These are phyloP conservation scores for Lactarius tabidus DNA, from an alignment of 768 basidiomycete genomes.

Conservation along the genomic window DNA sequence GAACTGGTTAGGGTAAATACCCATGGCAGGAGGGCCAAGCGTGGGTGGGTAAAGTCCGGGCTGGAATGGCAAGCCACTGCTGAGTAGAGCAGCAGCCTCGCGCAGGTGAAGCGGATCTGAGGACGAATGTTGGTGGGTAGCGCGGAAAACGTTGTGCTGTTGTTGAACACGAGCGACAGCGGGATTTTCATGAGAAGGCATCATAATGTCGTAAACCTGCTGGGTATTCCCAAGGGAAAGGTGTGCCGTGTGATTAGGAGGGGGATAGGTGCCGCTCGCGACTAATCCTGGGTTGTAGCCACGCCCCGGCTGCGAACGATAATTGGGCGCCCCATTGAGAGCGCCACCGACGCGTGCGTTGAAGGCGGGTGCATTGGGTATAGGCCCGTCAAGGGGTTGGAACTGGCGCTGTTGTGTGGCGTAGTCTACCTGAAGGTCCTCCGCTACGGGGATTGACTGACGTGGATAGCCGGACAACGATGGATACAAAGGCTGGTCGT, in stretches of 20 bases:
- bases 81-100: conserved; percentile 64
- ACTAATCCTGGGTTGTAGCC: conserved; percentile 51
- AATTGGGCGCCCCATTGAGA: conserved; percentile 47
- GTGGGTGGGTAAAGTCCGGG: conserved; percentile 53
- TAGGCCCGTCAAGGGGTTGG: conserved; percentile 40
- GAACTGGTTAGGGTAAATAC: conserved; percentile 69
- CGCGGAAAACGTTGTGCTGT: conserved; percentile 69
- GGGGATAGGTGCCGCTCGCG: conserved; percentile 40
- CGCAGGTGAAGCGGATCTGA: conserved; percentile 77
- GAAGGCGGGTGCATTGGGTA: conserved; percentile 34
- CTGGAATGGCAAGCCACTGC: conserved; percentile 53
- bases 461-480: conserved; percentile 56
- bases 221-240: conserved; percentile 71
- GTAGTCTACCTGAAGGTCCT: conserved; percentile 50
- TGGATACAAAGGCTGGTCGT: conserved; percentile 52
- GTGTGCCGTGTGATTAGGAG: conserved; percentile 58
- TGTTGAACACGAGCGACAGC: conserved; percentile 75
- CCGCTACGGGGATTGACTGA: conserved; percentile 27
- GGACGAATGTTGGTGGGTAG: conserved; percentile 75
- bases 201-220: conserved; percentile 73
- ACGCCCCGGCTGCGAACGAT: conserved; percentile 57
- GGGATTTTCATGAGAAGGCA: conserved; percentile 50
- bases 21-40: conserved; percentile 42
- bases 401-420: conserved; percentile 54
- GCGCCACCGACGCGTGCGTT: conserved; percentile 51